A percentile compares a stretch with the other conserved stretches of the same genome.
Conservation (phyloP, 2,329 filamentous ascomycete genomes). For the Fusarium sulawesiense region DNA sequence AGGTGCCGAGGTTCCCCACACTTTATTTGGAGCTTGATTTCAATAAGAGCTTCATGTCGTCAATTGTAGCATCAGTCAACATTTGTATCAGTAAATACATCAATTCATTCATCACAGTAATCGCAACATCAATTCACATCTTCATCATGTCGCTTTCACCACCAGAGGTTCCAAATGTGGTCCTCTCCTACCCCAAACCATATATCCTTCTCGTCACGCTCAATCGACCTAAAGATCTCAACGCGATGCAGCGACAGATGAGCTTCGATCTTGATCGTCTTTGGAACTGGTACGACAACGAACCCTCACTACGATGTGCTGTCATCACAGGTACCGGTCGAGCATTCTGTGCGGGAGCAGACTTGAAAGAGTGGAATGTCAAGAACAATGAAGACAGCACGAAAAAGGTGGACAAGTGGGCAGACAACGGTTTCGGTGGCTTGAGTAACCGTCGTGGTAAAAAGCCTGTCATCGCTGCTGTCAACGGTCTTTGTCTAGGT, state of each 20-base stretch:
- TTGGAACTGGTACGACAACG: conserved; percentile 71
- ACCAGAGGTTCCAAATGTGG: conserved; percentile 55
- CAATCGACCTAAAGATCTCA: conserved; percentile 68
- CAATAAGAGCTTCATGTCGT: conserved; percentile 16
- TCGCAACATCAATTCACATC: conserved; percentile 7
- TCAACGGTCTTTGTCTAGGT: conserved; percentile 78
- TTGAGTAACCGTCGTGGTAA: conserved; percentile 72
- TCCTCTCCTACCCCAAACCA: conserved; percentile 63
- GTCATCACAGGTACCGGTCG: conserved; percentile 71
- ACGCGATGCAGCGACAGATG: conserved; percentile 63
- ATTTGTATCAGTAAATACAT: neutral
- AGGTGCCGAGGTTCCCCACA: conserved; percentile 50
- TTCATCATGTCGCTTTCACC: conserved; percentile 51
- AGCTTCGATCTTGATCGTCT: conserved; percentile 61
- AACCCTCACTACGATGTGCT: conserved; percentile 69
- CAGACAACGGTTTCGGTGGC: conserved; percentile 66
- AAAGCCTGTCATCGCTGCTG: conserved; percentile 79
- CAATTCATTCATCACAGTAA: neutral
- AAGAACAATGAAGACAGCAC: conserved; percentile 50
- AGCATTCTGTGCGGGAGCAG: conserved; percentile 75
- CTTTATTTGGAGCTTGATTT: conserved; percentile 19
- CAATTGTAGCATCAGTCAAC: neutral
- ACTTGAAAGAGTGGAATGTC: conserved; percentile 72
- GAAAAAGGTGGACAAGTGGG: conserved; percentile 56
- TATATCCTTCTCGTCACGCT: conserved; percentile 70